Conservation (phyloP, 371 early-diverging fungal species). For the Mortierella sp. region DNA sequence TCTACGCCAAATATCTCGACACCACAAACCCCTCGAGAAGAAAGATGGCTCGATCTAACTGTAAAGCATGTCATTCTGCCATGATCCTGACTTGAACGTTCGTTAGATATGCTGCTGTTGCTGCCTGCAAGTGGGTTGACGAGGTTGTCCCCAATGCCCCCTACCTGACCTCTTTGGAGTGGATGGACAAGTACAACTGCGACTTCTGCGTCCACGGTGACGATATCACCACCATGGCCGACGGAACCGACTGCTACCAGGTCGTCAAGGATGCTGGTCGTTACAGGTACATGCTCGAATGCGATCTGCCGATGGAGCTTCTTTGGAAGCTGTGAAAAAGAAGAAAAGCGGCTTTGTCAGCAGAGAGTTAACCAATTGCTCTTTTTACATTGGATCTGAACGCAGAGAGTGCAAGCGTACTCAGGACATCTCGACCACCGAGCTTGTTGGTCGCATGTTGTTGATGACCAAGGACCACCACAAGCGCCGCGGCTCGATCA, state of each 20-base stretch:
- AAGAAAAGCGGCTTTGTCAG: background rate
- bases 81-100: background rate
- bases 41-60: background rate
- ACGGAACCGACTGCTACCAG: slow-evolving; percentile 96
- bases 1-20: background rate
- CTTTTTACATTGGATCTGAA: too few relatives aligned
- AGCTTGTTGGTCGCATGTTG: slow-evolving; percentile 96
- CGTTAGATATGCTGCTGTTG: slow-evolving; percentile 89
- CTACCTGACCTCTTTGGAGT: slow-evolving; percentile 89
- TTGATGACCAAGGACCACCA: slow-evolving; percentile 92
- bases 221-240: slow-evolving; percentile 94
- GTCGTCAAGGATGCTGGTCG: slow-evolving; percentile 95
- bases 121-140: slow-evolving; percentile 98
- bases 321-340: background rate
- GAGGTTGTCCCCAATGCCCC: slow-evolving; percentile 94
- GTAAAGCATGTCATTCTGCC: background rate
- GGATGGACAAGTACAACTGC: slow-evolving; percentile 85
- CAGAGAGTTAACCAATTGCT: too few relatives aligned
- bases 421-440: slow-evolving; percentile 94
- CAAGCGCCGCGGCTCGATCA: slow-evolving; percentile 65
- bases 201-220: slow-evolving; percentile 97
- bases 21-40: background rate
- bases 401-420: slow-evolving; percentile 92
- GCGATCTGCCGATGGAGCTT: background rate
- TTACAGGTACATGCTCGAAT: slow-evolving; percentile 64